Evolutionary conservation across 768 basidiomycete genomes (phyloP).

Genomic region (Suillus ampliporus): DNA sequence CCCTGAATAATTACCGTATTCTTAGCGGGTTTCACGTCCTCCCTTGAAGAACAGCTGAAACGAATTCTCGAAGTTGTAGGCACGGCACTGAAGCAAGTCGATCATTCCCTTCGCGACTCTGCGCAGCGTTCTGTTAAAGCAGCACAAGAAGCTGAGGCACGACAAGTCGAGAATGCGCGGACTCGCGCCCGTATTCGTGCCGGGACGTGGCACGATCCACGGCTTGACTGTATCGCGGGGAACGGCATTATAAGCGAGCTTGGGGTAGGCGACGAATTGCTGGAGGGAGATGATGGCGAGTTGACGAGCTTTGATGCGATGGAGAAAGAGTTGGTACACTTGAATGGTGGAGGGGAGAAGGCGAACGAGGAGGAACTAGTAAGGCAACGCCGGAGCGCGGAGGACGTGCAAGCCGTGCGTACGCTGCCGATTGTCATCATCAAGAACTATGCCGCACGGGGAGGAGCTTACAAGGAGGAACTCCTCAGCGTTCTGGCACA

Average conservation of each 20-base stretch:
- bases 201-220: conserved; percentile 87
- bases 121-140: conserved; percentile 46
- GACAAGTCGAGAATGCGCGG: conserved; percentile 43
- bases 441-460: conserved; percentile 72
- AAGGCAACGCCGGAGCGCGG: conserved; percentile 37
- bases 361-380: conserved; percentile 38
- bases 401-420: conserved; percentile 57
- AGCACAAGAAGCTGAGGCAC: conserved; percentile 42
- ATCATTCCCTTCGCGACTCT: conserved; percentile 51
- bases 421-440: conserved; percentile 88
- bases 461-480: conserved; percentile 65
- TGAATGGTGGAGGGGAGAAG: conserved; percentile 26
- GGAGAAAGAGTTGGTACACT: conserved; percentile 14
- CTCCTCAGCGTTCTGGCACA: conserved; percentile 75
- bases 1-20: background rate
- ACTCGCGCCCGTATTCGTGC: conserved; percentile 53
- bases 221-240: conserved; percentile 84
- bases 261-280: conserved; percentile 78
- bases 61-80: conserved; percentile 83
- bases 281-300: conserved; percentile 44
- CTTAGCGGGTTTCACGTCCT: conserved; percentile 80
- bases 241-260: conserved; percentile 88
- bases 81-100: conserved; percentile 69
- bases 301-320: conserved; percentile 21
- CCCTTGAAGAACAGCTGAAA: conserved; percentile 82